Base-by-base conservation (phyloP, 345 rosid genomes). In the Camelina laxa region DNA sequence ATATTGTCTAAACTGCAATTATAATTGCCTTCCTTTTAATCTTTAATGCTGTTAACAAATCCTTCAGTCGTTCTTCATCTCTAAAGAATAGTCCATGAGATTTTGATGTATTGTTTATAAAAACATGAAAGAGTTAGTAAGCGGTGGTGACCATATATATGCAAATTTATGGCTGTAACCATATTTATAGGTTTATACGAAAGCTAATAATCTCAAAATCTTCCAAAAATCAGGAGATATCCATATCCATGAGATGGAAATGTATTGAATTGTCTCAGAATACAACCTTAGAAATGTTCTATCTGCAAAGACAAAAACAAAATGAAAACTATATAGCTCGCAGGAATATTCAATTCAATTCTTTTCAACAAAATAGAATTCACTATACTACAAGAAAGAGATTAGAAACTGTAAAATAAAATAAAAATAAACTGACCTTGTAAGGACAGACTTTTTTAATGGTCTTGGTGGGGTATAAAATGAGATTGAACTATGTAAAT, bases 401-500 rank as follows among this genome's bases (percentile, higher is more conserved):
- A 48, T 9, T 69, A 75, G 22, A 16, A 75, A 75, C 54, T 60
- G 45, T 38, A 51, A 47, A 9, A 69, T 45, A 30, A 75, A n/a
- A 62, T 7, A 55, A 54, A 55, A 30, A 75, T 8, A 69, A 75
- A 55, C 56, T 65, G 67, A 77, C 68, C 72, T 69, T 76, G 45
- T 0, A 63, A 24, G 60, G 60, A 49, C 16, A 41, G 38, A 55
- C 19, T 47, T 38, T 70, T 27, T 70, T 44, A 14, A 60, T 78
- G 41, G 49, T 54, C 38, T 15, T 49, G 68, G 47, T 30, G 56
- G 36, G 36, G 55, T 78, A 60, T 17, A 72, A 21, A 59, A 22
- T 60, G 73, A 53, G 54, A 66, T 13, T 21, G 70, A 67, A 72
- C 78, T 92, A 96, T 49, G 99, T 96, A 84, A 91, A 92, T 72